phyloP scores from a whole-genome alignment of 306 rosid species.

The Trifolium subterraneum region DNA sequence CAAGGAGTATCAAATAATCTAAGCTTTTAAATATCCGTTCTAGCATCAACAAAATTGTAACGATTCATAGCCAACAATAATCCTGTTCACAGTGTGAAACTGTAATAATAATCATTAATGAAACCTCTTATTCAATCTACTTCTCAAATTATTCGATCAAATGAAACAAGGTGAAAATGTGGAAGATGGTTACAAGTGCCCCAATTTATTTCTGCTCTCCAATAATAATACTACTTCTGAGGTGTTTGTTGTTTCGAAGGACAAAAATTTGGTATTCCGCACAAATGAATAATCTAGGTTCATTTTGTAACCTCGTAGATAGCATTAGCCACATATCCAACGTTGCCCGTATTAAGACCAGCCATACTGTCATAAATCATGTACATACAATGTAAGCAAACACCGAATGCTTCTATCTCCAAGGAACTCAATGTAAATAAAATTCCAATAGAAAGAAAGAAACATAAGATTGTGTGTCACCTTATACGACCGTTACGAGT shows the following conservation, averaged over 20 bases:
- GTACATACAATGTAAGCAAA: constrained; percentile 12
- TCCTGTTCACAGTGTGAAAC: background rate
- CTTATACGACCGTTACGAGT: constrained; percentile 96
- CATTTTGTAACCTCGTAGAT: constrained; percentile 87
- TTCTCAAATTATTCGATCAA: background rate
- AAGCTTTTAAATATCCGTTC: background rate
- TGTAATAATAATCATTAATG: background rate
- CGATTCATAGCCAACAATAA: constrained; percentile 4
- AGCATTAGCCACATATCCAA: constrained; percentile 83
- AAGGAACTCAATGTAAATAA: background rate
- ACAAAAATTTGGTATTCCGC: constrained; percentile 3
- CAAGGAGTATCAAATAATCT: background rate
- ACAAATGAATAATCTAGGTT: constrained; percentile 40
- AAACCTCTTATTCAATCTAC: constrained; percentile 10
- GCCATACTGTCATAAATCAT: constrained; percentile 77
- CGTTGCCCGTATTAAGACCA: constrained; percentile 82
- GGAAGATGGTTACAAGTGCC: background rate
- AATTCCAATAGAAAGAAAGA: constrained; percentile 1
- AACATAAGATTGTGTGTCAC: constrained; percentile 42
- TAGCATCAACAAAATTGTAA: background rate
- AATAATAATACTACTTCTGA: background rate
- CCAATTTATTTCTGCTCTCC: constrained; percentile 30
- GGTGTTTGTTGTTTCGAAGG: constrained; percentile 9
- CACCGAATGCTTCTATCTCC: background rate
- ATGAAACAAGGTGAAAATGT: constrained; percentile 12